Evolutionary conservation across 2,329 filamentous ascomycete genomes (phyloP).

Genomic region (Aureobasidium subglaciale): DNA sequence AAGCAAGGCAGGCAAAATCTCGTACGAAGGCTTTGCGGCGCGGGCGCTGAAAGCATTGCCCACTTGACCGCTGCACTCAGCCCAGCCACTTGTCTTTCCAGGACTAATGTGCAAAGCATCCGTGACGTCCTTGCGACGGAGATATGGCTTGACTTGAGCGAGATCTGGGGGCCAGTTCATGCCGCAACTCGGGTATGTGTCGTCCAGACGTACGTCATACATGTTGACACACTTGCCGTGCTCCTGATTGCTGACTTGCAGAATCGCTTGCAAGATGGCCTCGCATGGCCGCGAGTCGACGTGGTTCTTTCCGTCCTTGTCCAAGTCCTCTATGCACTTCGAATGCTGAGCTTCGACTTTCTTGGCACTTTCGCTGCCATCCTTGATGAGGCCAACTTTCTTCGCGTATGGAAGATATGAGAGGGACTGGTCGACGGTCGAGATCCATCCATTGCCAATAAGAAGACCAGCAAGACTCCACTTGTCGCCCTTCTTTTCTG

Average conservation of each 20-base stretch:
- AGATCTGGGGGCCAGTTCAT: conserved; percentile 98
- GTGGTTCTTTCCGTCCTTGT: conserved; percentile 50
- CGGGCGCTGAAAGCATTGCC: conserved; percentile 60
- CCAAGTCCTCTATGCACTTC: conserved; percentile 57
- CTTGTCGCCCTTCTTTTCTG: conserved; percentile 40
- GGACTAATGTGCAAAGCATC: conserved; percentile 73
- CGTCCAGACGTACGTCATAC: conserved; percentile 87
- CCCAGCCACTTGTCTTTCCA: conserved; percentile 82
- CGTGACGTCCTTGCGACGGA: conserved; percentile 72
- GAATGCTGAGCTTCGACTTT: conserved; percentile 62
- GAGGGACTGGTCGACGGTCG: conserved; percentile 81
- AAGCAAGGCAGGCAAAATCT: conserved; percentile 70
- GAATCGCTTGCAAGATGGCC: conserved; percentile 63
- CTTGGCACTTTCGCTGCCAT: conserved; percentile 56
- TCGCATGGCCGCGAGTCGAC: conserved; percentile 72
- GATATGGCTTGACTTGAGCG: conserved; percentile 67
- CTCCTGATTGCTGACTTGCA: conserved; percentile 54
- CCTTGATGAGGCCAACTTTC: conserved; percentile 63
- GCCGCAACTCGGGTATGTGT: conserved; percentile 75
- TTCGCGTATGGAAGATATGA: conserved; percentile 79
- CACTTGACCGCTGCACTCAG: conserved; percentile 79
- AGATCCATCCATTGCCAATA: conserved; percentile 98
- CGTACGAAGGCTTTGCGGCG: conserved; percentile 65
- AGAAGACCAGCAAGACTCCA: conserved; percentile 83
- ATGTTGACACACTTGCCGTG: conserved; percentile 73